Percentiles rank a stretch among this genome's conserved stretches.
These are phyloP conservation scores for Avena insularis DNA, from an alignment of 176 grass and related monocot species.

Conservation along the genomic window DNA sequence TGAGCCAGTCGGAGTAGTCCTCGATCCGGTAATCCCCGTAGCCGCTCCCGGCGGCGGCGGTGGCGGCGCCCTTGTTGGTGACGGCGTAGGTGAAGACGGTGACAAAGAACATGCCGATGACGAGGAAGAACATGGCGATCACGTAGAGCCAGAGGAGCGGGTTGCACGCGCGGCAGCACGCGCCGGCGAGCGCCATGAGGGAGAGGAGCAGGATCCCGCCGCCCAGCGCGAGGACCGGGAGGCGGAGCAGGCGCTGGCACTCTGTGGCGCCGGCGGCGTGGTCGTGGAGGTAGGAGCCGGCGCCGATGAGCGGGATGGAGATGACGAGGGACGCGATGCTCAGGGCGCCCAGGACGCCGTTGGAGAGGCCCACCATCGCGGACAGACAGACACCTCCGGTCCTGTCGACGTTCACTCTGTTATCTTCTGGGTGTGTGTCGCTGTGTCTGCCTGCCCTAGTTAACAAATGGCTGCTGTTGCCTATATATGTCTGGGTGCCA, in stretches of 20 bases:
- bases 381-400: neutral
- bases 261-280: conserved; percentile 42
- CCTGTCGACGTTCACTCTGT: neutral
- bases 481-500: neutral
- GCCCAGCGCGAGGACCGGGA: conserved; percentile 55
- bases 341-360: conserved; percentile 52
- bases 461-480: neutral
- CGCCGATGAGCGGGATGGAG: conserved; percentile 55
- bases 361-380: conserved; percentile 64
- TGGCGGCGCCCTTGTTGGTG: conserved; percentile 61
- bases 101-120: conserved; percentile 66
- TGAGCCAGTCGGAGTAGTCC: conserved; percentile 80
- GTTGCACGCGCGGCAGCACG: conserved; percentile 54
- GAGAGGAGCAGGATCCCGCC: conserved; percentile 58
- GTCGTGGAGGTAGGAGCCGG: conserved; percentile 45
- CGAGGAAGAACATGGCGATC: conserved; percentile 51
- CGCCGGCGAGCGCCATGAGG: conserved; percentile 56
- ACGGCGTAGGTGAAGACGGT: conserved; percentile 58
- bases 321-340: conserved; percentile 52
- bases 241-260: conserved; percentile 58
- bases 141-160: conserved; percentile 73
- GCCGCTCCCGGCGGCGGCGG: conserved; percentile 47
- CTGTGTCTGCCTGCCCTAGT: neutral
- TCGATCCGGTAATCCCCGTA: conserved; percentile 64
- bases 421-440: neutral